Base-by-base conservation (phyloP, 106 monocot species). In the Platanthera guangdongensis region DNA sequence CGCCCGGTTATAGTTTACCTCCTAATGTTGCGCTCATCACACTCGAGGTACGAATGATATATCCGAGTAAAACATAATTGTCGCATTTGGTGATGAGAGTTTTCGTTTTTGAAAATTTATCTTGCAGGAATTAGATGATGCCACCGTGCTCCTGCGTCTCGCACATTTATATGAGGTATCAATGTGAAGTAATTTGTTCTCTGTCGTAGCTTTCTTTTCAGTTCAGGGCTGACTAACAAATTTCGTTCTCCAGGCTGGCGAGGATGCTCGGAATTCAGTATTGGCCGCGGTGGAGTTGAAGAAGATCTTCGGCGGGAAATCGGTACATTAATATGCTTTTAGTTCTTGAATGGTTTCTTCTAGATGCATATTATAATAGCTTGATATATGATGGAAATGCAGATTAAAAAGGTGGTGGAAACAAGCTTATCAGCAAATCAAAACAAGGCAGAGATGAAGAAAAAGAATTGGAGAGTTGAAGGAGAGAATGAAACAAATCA, bases 131-230 rank as follows among this genome's bases (percentile, higher is more conserved):
- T 78, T 94, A 73, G 85, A 82, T 80, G 91, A 91, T 87, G 94
- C 83, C 75, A 83, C 74, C 49, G 80, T 86, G 32, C 84, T 94
- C 28, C 76, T 94, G 65, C 81, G 94, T 14, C 75, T 94, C 62
- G 94, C 94, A 51, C 94, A 94, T 84, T 76, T 94, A 64, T 94
- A 87, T 79, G 90, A 94, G 94, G 94, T 94, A 63, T 68, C 13
- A 12, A 22, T 30, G 13, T 54, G 8, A 28, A 30, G 67, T 39
- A 21, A 7, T 60, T 50, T 52, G 11, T 15, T 57, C 0, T 18
- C 25, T 18, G 79, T 47, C 47, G 8, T 70, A 16, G 25, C 8
- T 65, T 65, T 11, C 11, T 30, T 65, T 47, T 70, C 8, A 48
- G 70, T 48, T 70, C 16, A 48, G 45, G 47, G 16, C 8, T 8